phyloP scores from a whole-genome alignment of 1,284 basidiomycete species.

The Ustilago vetiveriae region DNA sequence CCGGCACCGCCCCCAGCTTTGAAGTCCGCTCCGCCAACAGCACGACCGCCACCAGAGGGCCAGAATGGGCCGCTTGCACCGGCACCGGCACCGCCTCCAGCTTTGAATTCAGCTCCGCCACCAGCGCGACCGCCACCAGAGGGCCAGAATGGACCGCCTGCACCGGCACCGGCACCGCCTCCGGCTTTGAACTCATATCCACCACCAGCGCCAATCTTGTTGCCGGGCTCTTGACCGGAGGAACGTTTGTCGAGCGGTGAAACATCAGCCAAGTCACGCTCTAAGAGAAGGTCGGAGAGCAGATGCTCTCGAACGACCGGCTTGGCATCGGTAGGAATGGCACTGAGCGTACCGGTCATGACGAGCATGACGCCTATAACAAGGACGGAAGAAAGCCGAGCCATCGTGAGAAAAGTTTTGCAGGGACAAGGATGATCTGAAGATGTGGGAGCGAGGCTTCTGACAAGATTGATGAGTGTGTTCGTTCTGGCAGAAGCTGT shows the following conservation, averaged over 20 bases:
- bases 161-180: not conserved
- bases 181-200: no score
- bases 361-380: conserved; percentile 24
- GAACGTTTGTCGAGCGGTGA: no score
- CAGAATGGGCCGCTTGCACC: not conserved
- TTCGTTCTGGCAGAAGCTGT: not conserved
- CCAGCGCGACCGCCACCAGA: not conserved
- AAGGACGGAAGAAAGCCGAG: conserved; percentile 25
- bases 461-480: no score
- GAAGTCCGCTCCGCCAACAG: not conserved
- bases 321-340: conserved; percentile 4
- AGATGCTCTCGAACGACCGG: not conserved
- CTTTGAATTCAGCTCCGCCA: not conserved
- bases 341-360: conserved; percentile 17
- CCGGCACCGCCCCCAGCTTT: not conserved
- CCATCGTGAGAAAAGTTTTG: conserved; percentile 10
- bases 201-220: no score
- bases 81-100: not conserved
- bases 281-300: no score
- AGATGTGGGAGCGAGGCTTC: no score
- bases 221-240: no score
- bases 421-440: not conserved
- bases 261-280: no score
- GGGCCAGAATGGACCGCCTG: not conserved
- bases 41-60: not conserved